Evolutionary conservation across 2,329 filamentous ascomycete species (phyloP).

Genomic region (Epichloe baconii): DNA sequence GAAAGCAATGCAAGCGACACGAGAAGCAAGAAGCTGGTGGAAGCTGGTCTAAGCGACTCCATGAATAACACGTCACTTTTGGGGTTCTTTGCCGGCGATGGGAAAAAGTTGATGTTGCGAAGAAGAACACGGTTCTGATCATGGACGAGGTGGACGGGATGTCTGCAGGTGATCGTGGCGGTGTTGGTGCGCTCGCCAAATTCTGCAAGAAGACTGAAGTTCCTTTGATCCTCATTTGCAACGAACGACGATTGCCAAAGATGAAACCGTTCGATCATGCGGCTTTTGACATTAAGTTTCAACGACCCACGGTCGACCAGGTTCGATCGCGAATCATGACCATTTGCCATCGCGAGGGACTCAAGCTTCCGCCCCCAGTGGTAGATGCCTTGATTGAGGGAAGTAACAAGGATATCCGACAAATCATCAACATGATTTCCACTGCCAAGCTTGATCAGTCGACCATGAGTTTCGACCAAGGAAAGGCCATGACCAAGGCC

Average conservation of each 20-base stretch:
- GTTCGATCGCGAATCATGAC: conserved; percentile 88
- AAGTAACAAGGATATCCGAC: conserved; percentile 87
- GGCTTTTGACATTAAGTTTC: conserved; percentile 75
- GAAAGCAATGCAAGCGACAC: conserved; percentile 95
- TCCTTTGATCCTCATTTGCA: conserved; percentile 94
- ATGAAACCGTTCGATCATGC: conserved; percentile 96
- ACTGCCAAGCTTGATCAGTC: conserved; percentile 80
- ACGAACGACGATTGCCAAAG: conserved; percentile 82
- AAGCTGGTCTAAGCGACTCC: conserved; percentile 75
- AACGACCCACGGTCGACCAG: conserved; percentile 78
- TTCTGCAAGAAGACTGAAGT: conserved; percentile 92
- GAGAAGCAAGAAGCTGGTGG: conserved; percentile 90
- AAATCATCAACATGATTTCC: conserved; percentile 97
- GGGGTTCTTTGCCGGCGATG: conserved; percentile 78
- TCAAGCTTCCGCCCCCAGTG: conserved; percentile 72
- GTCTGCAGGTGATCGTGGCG: conserved; percentile 92
- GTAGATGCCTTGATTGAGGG: conserved; percentile 92
- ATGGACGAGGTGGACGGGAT: conserved; percentile 99
- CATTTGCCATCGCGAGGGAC: conserved; percentile 80
- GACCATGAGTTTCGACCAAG: conserved; percentile 69
- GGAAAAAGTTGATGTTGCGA: conserved; percentile 66
- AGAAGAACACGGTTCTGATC: conserved; percentile 89
- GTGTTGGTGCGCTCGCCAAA: conserved; percentile 85
- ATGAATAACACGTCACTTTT: conserved; percentile 87
- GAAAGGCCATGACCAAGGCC: conserved; percentile 88